These are phyloP conservation scores for Xylaria grammica DNA, from an alignment of 495 filamentous ascomycete genomes.

Conservation along the genomic window DNA sequence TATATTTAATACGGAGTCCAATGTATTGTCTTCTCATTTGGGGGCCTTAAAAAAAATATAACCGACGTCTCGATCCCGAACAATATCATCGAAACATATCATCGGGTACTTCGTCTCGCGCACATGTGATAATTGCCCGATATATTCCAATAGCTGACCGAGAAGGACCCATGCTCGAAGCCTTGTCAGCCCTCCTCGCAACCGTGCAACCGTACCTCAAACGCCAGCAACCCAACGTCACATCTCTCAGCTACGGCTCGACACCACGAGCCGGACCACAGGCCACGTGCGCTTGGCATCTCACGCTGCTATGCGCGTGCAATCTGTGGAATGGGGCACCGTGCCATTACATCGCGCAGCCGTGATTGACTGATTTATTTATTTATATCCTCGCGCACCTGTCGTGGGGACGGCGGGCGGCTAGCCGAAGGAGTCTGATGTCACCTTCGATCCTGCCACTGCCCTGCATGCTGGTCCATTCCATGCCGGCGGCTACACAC, in stretches of 20 bases:
- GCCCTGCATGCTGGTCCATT: no score
- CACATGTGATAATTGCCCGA: not conserved
- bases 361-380: no score
- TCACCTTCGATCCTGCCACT: no score
- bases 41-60: not conserved
- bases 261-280: not conserved
- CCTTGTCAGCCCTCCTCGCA: not conserved
- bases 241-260: not conserved
- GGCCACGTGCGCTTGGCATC: not conserved
- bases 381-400: slow-evolving; percentile 14
- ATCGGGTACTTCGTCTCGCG: no score
- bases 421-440: not conserved
- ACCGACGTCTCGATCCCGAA: no score
- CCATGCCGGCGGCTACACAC: no score
- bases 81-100: no score
- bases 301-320: not conserved
- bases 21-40: slow-evolving; percentile 1
- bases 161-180: not conserved
- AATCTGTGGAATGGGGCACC: slow-evolving; percentile 1
- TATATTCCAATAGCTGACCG: not conserved
- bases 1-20: not conserved
- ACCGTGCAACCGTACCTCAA: not conserved
- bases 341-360: not conserved
- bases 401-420: not conserved
- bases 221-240: not conserved